A percentile compares a stretch with the other conserved stretches of the same genome.
phyloP scores from a whole-genome alignment of 331 rosid species.

The Malus hybrid region DNA sequence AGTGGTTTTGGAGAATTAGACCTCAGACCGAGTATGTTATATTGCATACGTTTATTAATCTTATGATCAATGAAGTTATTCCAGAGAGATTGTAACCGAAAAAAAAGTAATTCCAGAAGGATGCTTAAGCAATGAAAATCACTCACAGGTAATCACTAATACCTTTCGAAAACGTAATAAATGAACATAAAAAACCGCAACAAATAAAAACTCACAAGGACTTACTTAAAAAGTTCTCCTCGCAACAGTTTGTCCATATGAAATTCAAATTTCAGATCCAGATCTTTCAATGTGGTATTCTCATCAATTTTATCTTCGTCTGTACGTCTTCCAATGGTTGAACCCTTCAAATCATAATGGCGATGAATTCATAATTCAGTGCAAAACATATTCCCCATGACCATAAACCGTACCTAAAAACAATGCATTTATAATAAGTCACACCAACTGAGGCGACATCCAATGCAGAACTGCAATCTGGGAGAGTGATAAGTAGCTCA shows the following conservation, averaged over 20 bases:
- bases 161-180: neutral
- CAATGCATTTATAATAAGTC: conserved; percentile 9
- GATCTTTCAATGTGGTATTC: conserved; percentile 74
- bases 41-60: neutral
- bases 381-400: conserved; percentile 90
- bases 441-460: neutral
- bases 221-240: conserved; percentile 58
- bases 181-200: no score
- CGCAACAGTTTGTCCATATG: conserved; percentile 82
- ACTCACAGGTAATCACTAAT: neutral
- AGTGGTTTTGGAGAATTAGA: neutral
- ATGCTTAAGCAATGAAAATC: neutral
- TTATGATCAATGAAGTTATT: neutral
- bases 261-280: conserved; percentile 62
- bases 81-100: neutral
- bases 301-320: conserved; percentile 35
- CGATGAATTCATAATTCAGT: conserved; percentile 69
- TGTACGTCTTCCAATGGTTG: conserved; percentile 70
- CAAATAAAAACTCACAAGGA: neutral
- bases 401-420: conserved; percentile 78
- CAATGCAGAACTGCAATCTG: conserved; percentile 5
- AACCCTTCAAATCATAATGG: conserved; percentile 79
- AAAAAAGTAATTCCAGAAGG: neutral
- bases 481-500: neutral
- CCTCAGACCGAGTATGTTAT: neutral